Base-by-base conservation (phyloP, 2,329 filamentous ascomycete species). In the Aspergillus bombycis region DNA sequence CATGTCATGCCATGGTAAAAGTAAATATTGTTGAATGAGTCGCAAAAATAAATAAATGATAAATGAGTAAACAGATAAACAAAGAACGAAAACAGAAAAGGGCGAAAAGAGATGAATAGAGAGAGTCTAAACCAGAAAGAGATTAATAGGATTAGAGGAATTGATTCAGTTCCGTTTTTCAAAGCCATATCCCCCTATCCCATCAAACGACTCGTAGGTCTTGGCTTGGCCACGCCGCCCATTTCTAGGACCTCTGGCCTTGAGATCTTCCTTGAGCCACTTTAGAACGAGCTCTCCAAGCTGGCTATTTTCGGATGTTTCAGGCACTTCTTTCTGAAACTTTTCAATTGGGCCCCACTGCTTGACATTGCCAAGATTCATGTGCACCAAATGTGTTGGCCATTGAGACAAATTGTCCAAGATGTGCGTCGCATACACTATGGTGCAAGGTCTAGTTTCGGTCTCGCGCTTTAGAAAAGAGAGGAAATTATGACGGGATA, bases 361-460 rank as follows among this genome's bases (percentile, higher is more conserved):
- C 83, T 92, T 94, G 66, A 97, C 90, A 66, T 85, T 88, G 32
- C 95, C 95, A 54, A 97, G 78, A 75, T 93, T 90, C 94, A 99
- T 97, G 77, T 98, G 94, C 57, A 96, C 94, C 43, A 99, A 83
- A 79, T 99, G 94, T 1, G 92, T 96, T 8, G 95, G 95, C 95
- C 95, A 99, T 23, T 90, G 89, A 0, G 93, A 93, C 57, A 99
- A 82, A 77, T 98, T 97, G 76, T 99, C 95, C 70, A 99, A 81
- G 67, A 99, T 97, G 79, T 99, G 95, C 16, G 95, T 99, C 9
- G 95, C 95, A 77, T 99, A 99, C 34, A 99, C 93, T 71, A 99
- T 92, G 5, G 95, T 97, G 75, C 94, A 97, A 45, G 88, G 84
- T 59, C 94, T 84, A 9, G 75, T 82, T 80, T 94, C 91, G 0